Evolutionary conservation across 2,329 filamentous ascomycete species (phyloP).

Genomic region (Colletotrichum gloeosporioides): DNA sequence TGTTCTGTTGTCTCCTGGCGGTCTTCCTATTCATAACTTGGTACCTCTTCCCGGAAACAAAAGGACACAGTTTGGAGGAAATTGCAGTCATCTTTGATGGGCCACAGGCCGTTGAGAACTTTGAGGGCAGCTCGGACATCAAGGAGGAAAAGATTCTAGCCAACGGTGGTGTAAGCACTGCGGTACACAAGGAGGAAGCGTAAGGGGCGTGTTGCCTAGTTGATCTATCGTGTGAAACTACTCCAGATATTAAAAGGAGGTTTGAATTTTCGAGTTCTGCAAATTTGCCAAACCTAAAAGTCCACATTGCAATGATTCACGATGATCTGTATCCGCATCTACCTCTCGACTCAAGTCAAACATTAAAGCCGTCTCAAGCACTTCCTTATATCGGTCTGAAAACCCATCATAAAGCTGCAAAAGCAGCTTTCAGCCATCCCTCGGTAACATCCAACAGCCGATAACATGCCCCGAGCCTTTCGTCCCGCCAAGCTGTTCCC

Average conservation of each 20-base stretch:
- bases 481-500: background rate
- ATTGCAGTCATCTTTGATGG: constrained; percentile 32
- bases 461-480: background rate
- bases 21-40: constrained; percentile 37
- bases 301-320: background rate
- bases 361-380: background rate
- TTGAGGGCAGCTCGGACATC: background rate
- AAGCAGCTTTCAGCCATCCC: background rate
- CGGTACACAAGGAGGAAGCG: background rate
- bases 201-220: background rate
- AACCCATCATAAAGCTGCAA: background rate
- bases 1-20: constrained; percentile 36
- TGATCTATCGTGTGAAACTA: background rate
- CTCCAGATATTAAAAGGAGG: fast-evolving
- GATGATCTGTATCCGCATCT: fast-evolving
- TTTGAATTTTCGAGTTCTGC: background rate
- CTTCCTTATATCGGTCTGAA: background rate
- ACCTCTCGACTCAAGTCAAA: background rate
- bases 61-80: constrained; percentile 30
- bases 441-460: background rate
- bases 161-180: background rate
- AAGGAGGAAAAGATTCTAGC: constrained; percentile 5
- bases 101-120: background rate
- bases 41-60: constrained; percentile 37
- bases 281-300: background rate